Conservation (phyloP, 2,329 filamentous ascomycete species). For the Xylaria arbuscula region DNA sequence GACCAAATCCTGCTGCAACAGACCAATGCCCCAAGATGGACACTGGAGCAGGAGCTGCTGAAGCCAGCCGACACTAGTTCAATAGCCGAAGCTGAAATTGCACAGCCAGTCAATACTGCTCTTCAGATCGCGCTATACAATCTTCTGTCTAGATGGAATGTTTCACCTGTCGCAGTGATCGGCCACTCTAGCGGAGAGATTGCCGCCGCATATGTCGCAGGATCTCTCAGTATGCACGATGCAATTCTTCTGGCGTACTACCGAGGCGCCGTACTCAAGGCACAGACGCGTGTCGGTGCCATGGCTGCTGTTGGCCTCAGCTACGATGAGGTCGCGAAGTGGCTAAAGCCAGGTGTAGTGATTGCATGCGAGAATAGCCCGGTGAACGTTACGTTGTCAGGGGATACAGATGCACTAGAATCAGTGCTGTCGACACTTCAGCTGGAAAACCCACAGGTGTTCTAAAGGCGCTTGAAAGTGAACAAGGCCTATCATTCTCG, state of each 20-base stretch:
- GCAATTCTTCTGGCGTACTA: slow-evolving; percentile 1
- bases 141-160: background rate
- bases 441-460: background rate
- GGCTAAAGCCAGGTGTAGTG: background rate
- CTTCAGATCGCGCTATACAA: slow-evolving; percentile 19
- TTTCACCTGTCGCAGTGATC: background rate
- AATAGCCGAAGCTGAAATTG: background rate
- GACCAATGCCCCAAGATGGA: background rate
- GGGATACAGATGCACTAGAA: slow-evolving; percentile 9
- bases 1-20: background rate
- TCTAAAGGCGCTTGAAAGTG: background rate
- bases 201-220: slow-evolving; percentile 17
- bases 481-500: slow-evolving; percentile 14
- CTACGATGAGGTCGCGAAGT: background rate
- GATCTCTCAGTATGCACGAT: background rate
- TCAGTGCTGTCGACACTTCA: background rate
- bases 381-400: slow-evolving; percentile 11
- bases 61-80: background rate
- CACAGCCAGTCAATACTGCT: slow-evolving; percentile 3
- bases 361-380: slow-evolving; percentile 22
- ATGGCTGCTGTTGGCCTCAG: slow-evolving; percentile 25
- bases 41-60: background rate
- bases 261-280: background rate
- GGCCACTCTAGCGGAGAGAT: slow-evolving; percentile 27
- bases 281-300: background rate